Evolutionary conservation across 371 early-diverging fungal species (phyloP).

Genomic region (Mucor lusitanicus): DNA sequence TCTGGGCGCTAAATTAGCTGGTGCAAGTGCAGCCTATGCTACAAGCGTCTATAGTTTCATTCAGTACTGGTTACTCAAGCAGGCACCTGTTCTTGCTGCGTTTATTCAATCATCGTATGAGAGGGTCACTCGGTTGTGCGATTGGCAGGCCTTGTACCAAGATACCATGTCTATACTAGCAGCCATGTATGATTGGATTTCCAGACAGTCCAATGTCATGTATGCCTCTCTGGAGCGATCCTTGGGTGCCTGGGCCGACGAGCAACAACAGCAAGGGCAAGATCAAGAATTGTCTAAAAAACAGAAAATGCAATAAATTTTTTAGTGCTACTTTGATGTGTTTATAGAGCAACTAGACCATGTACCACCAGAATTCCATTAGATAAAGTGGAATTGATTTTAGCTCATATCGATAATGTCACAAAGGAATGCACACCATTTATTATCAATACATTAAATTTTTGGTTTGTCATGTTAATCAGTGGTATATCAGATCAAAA

Average conservation of each 20-base stretch:
- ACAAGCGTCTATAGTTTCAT: neutral
- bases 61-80: conserved; percentile 13
- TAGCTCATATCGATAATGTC: neutral
- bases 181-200: conserved; percentile 9
- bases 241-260: conserved; percentile 13
- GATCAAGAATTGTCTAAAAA: too few species aligned
- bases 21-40: neutral
- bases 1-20: neutral
- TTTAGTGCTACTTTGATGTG: too few species aligned
- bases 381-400: neutral
- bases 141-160: conserved; percentile 7
- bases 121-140: neutral
- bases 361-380: neutral
- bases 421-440: neutral
- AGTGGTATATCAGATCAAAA: neutral
- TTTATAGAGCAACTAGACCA: neutral
- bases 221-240: conserved; percentile 25
- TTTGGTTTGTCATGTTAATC: neutral
- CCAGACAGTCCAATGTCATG: neutral
- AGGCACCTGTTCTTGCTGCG: conserved; percentile 19
- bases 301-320: too few species aligned
- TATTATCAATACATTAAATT: neutral
- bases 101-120: conserved; percentile 3
- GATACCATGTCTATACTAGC: neutral
- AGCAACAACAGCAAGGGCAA: conserved; percentile 5